phyloP scores from a whole-genome alignment of 1,139 yeast species.

The Magnusiomyces suaveolens region DNA sequence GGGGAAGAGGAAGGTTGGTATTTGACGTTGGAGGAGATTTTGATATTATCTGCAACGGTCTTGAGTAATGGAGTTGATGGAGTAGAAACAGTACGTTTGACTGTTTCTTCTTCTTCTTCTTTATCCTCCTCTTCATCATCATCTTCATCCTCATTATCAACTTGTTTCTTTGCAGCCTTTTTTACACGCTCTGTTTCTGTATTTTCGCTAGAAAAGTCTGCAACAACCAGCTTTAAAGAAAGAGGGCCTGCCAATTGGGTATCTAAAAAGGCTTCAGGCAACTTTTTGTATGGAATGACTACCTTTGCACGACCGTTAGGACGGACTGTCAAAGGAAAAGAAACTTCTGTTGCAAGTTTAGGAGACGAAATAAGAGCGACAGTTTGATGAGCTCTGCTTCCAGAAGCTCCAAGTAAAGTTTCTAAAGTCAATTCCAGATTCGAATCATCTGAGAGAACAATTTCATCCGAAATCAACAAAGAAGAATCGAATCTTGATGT shows the following conservation, averaged over 20 bases:
- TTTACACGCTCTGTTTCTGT: constrained; percentile 1
- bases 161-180: not conserved
- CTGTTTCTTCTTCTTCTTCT: constrained; percentile 4
- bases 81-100: not conserved
- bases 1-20: constrained; percentile 12
- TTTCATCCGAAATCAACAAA: not conserved
- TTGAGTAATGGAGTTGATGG: constrained; percentile 1
- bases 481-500: not conserved
- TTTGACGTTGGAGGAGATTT: constrained; percentile 5
- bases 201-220: constrained; percentile 10
- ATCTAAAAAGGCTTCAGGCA: constrained; percentile 24
- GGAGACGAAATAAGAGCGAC: constrained; percentile 22
- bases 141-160: not conserved
- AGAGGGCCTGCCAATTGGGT: constrained; percentile 13
- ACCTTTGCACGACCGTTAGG: constrained; percentile 26
- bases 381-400: constrained; percentile 25
- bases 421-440: constrained; percentile 1
- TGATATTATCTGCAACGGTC: constrained; percentile 5
- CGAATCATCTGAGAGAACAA: not conserved
- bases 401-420: constrained; percentile 12
- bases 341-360: constrained; percentile 20
- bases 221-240: constrained; percentile 12
- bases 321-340: constrained; percentile 22
- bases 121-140: constrained; percentile 1
- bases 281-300: constrained; percentile 23